These are phyloP conservation scores for Ophiostoma piceae DNA, from an alignment of 2,329 filamentous ascomycete genomes.

Conservation along the genomic window DNA sequence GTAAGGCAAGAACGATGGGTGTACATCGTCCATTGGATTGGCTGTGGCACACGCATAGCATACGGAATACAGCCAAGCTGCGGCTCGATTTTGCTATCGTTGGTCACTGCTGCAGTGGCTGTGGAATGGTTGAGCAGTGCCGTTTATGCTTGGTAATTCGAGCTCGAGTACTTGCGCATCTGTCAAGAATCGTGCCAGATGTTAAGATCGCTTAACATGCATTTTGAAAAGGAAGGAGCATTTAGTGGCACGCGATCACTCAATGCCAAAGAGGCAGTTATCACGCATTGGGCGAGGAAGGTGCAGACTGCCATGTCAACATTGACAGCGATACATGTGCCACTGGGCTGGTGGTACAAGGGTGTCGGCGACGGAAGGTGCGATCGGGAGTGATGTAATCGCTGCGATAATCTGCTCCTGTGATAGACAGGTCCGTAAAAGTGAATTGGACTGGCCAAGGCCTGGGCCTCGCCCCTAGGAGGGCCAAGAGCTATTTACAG, in stretches of 20 bases:
- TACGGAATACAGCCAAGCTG: conserved; percentile 1
- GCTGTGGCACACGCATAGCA: not conserved
- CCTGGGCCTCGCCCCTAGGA: conserved; percentile 6
- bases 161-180: not conserved
- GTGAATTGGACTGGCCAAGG: not conserved
- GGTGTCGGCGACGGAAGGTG: not conserved
- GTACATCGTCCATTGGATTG: not conserved
- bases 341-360: not conserved
- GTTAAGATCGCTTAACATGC: not conserved
- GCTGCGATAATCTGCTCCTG: not conserved
- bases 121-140: not conserved
- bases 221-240: not conserved
- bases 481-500: not conserved
- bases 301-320: not conserved
- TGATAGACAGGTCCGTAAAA: not conserved
- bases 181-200: not conserved
- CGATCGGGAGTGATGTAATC: conserved; percentile 7
- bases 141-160: not conserved
- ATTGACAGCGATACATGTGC: not conserved
- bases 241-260: not conserved
- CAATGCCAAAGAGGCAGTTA: not conserved
- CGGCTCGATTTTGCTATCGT: conserved; percentile 3
- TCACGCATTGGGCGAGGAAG: too few relatives aligned
- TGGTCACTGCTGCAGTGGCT: not conserved
- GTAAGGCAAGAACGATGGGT: not conserved